Evolutionary conservation across 331 rosid species (phyloP).

Genomic region (Quercus tomentella): DNA sequence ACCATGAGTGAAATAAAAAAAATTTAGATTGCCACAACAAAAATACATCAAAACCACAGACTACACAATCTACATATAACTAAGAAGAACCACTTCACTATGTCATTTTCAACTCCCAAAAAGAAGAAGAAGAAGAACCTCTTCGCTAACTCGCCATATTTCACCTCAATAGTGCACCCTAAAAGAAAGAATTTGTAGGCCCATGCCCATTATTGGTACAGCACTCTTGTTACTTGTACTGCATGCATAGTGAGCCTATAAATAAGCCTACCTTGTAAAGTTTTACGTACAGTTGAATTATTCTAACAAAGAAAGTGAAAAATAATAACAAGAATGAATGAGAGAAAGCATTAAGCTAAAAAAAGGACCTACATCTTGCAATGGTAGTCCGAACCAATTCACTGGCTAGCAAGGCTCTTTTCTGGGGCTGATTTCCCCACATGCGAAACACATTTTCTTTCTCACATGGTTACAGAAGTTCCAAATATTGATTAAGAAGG

Average conservation of each 20-base stretch:
- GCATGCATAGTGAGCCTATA: too few species aligned
- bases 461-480: constrained; percentile 70
- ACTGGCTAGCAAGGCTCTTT: constrained; percentile 74
- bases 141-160: background rate
- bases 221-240: too few species aligned
- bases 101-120: too few species aligned
- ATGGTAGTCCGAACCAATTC: constrained; percentile 79
- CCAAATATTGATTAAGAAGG: constrained; percentile 55
- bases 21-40: background rate
- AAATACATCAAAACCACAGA: background rate
- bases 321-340: background rate
- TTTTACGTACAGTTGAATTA: too few species aligned
- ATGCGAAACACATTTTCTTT: constrained; percentile 45
- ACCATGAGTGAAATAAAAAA: background rate
- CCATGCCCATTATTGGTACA: too few species aligned
- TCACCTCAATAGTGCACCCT: background rate
- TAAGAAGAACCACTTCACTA: background rate
- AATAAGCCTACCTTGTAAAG: too few species aligned
- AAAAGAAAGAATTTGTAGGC: background rate
- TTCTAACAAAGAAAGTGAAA: background rate
- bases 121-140: background rate
- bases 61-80: background rate
- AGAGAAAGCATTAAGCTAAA: background rate
- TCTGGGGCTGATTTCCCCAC: constrained; percentile 50
- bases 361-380: constrained; percentile 63